Percentiles rank a stretch among this genome's conserved stretches.
phyloP scores from a whole-genome alignment of 805 yeast genomes.

The Starmerella cellae region DNA sequence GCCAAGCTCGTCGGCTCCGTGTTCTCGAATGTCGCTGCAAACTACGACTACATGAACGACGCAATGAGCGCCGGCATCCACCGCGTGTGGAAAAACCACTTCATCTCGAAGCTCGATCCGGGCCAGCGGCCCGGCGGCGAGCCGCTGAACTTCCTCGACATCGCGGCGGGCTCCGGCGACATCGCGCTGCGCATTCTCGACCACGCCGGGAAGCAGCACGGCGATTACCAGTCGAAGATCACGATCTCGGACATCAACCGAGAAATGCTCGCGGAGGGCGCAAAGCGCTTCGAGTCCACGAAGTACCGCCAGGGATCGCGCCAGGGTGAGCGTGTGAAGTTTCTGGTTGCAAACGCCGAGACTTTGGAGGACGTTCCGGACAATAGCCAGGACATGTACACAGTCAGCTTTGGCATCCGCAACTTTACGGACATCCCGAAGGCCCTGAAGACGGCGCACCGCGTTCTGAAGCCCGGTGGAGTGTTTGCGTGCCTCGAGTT shows the following conservation, averaged over 20 bases:
- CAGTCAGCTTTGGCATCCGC: slow-evolving; percentile 94
- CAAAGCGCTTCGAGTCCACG: slow-evolving; percentile 46
- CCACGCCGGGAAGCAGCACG: slow-evolving; percentile 68
- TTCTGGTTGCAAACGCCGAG: slow-evolving; percentile 89
- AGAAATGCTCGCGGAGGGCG: slow-evolving; percentile 91
- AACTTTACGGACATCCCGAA: slow-evolving; percentile 91
- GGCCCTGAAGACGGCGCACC: slow-evolving; percentile 86
- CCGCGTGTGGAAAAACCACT: slow-evolving; percentile 86
- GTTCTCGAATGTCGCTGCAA: slow-evolving; percentile 87
- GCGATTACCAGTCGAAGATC: slow-evolving; percentile 67
- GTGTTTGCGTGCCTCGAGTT: slow-evolving; percentile 93
- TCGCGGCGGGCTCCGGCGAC: slow-evolving; percentile 98
- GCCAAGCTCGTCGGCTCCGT: slow-evolving; percentile 63
- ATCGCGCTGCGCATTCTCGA: slow-evolving; percentile 90
- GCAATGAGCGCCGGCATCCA: slow-evolving; percentile 95
- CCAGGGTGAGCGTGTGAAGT: slow-evolving; percentile 60
- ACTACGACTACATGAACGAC: slow-evolving; percentile 93
- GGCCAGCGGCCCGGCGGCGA: slow-evolving; percentile 80
- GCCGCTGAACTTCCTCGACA: slow-evolving; percentile 81
- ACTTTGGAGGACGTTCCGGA: slow-evolving; percentile 68
- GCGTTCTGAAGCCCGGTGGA: slow-evolving; percentile 95
- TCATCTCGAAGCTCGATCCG: slow-evolving; percentile 77
- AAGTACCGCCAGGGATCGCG: slow-evolving; percentile 29
- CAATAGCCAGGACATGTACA: slow-evolving; percentile 84
- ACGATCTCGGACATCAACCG: slow-evolving; percentile 89